These are phyloP conservation scores for Quercus wislizeni DNA, from an alignment of 306 rosid genomes.

Conservation along the genomic window DNA sequence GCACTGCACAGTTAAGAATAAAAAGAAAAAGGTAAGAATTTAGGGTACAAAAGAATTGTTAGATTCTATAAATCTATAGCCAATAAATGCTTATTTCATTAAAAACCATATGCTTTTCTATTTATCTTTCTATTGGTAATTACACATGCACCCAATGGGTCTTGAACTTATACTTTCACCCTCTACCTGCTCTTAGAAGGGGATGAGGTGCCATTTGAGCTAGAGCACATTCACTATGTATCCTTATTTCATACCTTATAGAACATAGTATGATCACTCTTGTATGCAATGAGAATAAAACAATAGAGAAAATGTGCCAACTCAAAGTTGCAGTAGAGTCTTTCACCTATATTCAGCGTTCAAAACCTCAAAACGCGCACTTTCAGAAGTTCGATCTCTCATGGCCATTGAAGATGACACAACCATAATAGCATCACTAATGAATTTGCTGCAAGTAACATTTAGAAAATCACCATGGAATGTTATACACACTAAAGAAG, in stretches of 20 bases:
- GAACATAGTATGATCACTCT: background rate
- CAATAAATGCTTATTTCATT: background rate
- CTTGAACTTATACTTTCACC: no score
- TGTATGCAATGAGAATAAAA: background rate
- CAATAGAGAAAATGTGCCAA: background rate
- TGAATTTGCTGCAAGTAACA: slow-evolving; percentile 69
- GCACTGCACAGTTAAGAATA: slow-evolving; percentile 64
- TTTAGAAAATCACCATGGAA: slow-evolving; percentile 20
- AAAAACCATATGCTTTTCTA: slow-evolving; percentile 3
- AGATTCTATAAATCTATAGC: slow-evolving; percentile 15
- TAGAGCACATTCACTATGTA: background rate
- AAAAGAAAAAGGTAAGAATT: slow-evolving; percentile 17
- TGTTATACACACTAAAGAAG: background rate
- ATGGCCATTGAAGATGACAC: slow-evolving; percentile 86
- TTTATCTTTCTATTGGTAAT: background rate
- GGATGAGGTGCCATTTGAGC: no score
- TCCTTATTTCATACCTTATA: background rate
- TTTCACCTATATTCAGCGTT: slow-evolving; percentile 67
- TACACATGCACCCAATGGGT: background rate
- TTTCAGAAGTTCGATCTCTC: slow-evolving; percentile 79
- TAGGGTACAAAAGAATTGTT: slow-evolving; percentile 8
- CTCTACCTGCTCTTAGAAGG: no score
- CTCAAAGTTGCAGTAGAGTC: background rate
- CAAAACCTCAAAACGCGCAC: slow-evolving; percentile 86
- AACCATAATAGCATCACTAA: slow-evolving; percentile 77